phyloP scores from a whole-genome alignment of 1,139 yeast species.

The Magnusiomyces clavatus region DNA sequence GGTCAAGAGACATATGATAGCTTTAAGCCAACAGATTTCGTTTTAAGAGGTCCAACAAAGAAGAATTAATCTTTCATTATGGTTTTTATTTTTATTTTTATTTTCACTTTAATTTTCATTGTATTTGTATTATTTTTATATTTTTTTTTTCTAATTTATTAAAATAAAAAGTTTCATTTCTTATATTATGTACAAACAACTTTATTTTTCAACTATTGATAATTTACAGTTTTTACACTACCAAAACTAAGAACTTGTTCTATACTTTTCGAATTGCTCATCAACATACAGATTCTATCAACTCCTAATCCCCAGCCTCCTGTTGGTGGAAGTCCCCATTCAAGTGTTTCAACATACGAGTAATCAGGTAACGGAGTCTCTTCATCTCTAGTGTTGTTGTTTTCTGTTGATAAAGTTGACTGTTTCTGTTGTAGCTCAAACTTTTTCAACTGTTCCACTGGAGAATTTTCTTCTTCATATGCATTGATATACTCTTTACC shows the following conservation, averaged over 20 bases:
- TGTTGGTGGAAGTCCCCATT: slow-evolving; percentile 93
- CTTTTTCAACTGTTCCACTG: slow-evolving; percentile 55
- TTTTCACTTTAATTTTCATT: no score
- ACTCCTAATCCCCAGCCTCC: slow-evolving; percentile 98
- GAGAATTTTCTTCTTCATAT: slow-evolving; percentile 93
- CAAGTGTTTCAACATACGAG: slow-evolving; percentile 65
- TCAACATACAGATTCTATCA: slow-evolving; percentile 78
- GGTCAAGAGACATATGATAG: background rate
- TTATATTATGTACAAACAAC: background rate
- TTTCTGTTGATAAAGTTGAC: slow-evolving; percentile 23
- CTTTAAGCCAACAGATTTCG: background rate
- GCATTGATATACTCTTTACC: slow-evolving; percentile 87
- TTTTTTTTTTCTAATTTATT: background rate
- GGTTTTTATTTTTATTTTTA: no score
- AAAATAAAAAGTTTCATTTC: background rate
- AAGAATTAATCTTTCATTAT: background rate
- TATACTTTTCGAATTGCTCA: slow-evolving; percentile 57
- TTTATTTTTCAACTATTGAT: slow-evolving; percentile 18
- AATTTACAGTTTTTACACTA: slow-evolving; percentile 56
- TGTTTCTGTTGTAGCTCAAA: slow-evolving; percentile 46
- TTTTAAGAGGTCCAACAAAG: slow-evolving; percentile 3
- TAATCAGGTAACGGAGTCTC: slow-evolving; percentile 70
- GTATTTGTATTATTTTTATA: no score
- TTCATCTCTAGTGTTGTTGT: slow-evolving; percentile 42
- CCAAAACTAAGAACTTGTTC: slow-evolving; percentile 84